Evolutionary conservation across 495 filamentous ascomycete genomes (phyloP).

Genomic region (Trichoderma reesei): DNA sequence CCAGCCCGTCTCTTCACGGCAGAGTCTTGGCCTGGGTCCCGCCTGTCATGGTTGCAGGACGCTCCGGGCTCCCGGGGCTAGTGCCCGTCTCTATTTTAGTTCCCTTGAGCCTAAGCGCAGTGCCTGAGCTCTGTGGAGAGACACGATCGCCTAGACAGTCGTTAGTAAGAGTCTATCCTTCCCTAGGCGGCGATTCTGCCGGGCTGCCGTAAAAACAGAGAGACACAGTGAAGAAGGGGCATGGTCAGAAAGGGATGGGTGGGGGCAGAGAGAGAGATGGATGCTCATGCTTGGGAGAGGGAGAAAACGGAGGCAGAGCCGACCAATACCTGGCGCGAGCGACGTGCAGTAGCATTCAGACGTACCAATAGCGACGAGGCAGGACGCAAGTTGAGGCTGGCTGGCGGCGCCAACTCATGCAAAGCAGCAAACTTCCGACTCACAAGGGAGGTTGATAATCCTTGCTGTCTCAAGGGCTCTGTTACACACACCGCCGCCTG

Average conservation of each 20-base stretch:
- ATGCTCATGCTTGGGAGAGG: no score
- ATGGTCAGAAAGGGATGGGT: no score
- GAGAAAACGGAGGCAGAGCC: background rate
- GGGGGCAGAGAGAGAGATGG: no score
- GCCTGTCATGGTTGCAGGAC: background rate
- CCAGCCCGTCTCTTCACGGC: background rate
- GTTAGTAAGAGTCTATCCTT: no score
- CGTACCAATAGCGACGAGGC: background rate
- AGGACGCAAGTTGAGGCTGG: background rate
- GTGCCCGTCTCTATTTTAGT: background rate
- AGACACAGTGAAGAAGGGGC: no score
- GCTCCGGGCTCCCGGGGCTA: background rate
- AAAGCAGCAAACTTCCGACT: background rate
- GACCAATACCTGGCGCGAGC: no score
- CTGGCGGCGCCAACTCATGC: background rate
- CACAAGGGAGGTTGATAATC: background rate
- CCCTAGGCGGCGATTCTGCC: no score
- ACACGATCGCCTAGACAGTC: no score
- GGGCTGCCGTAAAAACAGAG: no score
- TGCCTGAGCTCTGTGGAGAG: no score
- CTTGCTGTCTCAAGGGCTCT: background rate
- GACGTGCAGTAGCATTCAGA: no score
- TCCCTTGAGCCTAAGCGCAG: background rate
- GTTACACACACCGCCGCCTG: background rate
- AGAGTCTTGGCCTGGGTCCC: background rate